phyloP scores from a whole-genome alignment of 148 eudicot species.

The Rhododendron kiyosumense region DNA sequence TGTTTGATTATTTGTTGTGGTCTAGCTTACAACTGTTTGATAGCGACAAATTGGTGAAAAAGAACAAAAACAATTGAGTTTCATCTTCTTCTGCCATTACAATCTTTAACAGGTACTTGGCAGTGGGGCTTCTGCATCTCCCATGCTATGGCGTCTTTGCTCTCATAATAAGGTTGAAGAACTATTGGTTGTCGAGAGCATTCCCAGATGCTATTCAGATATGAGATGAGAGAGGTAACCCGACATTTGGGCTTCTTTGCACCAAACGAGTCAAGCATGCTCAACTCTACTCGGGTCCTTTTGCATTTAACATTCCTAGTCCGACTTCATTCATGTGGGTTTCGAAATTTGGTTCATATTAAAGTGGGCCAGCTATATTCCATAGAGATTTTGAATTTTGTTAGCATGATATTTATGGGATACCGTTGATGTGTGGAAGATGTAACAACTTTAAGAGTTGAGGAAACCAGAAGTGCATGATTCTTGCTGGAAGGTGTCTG shows the following conservation, averaged over 20 bases:
- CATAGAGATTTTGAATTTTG: neutral
- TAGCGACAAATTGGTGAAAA: neutral
- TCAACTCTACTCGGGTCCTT: neutral
- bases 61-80: neutral
- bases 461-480: neutral
- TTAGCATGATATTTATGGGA: neutral
- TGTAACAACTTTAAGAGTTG: neutral
- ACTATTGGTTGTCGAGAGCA: slow-evolving; percentile 40
- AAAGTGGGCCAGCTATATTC: neutral
- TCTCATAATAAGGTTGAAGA: slow-evolving; percentile 47
- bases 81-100: neutral
- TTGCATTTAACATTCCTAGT: neutral
- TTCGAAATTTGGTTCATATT: neutral
- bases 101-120: slow-evolving; percentile 46
- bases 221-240: neutral
- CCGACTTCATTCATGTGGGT: neutral
- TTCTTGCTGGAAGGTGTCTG: neutral
- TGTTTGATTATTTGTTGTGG: neutral
- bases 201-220: slow-evolving; percentile 17
- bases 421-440: neutral
- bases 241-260: neutral
- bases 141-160: slow-evolving; percentile 56
- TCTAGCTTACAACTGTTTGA: neutral
- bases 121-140: slow-evolving; percentile 50
- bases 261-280: neutral